Conservation (phyloP, 1,284 basidiomycete species). For the Sporisorium graminicola region DNA sequence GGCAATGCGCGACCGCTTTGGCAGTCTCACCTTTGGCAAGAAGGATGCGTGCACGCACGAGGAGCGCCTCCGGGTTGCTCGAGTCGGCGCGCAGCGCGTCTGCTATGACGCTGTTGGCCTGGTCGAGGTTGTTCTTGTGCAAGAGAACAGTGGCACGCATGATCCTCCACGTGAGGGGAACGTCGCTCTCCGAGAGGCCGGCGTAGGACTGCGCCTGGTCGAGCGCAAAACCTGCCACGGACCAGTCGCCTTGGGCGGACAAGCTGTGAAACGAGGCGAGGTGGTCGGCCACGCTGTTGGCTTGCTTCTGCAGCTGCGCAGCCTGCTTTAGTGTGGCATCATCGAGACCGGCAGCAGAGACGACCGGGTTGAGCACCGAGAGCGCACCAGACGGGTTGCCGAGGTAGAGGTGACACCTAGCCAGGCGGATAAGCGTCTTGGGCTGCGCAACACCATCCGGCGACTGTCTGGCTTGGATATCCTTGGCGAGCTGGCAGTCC, state of each 20-base stretch:
- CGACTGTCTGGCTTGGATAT: constrained; percentile 73
- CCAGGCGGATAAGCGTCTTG: constrained; percentile 60
- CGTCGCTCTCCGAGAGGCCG: constrained; percentile 47
- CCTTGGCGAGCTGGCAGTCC: constrained; percentile 82
- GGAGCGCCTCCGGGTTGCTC: constrained; percentile 83
- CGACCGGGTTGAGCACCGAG: constrained; percentile 42
- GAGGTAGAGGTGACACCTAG: constrained; percentile 62
- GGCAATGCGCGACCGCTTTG: constrained; percentile 80
- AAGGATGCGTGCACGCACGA: constrained; percentile 82
- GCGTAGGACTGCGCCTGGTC: constrained; percentile 58
- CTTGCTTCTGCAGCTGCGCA: constrained; percentile 46
- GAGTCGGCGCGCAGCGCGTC: constrained; percentile 80
- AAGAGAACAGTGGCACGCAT: constrained; percentile 51
- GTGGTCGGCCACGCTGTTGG: constrained; percentile 52
- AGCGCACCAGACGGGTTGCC: constrained; percentile 54
- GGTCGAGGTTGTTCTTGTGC: constrained; percentile 58
- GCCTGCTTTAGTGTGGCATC: constrained; percentile 49
- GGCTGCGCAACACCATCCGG: constrained; percentile 39
- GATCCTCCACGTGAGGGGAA: constrained; percentile 52
- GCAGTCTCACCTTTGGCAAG: constrained; percentile 80
- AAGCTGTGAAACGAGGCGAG: constrained; percentile 76
- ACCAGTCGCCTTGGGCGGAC: constrained; percentile 74
- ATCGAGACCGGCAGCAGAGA: constrained; percentile 7
- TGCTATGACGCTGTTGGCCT: constrained; percentile 71
- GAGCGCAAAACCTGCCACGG: constrained; percentile 65